A percentile compares a stretch with the other conserved stretches of the same genome.
Evolutionary conservation across 345 rosid species (phyloP).

Genomic region (Eucalyptus rudis): DNA sequence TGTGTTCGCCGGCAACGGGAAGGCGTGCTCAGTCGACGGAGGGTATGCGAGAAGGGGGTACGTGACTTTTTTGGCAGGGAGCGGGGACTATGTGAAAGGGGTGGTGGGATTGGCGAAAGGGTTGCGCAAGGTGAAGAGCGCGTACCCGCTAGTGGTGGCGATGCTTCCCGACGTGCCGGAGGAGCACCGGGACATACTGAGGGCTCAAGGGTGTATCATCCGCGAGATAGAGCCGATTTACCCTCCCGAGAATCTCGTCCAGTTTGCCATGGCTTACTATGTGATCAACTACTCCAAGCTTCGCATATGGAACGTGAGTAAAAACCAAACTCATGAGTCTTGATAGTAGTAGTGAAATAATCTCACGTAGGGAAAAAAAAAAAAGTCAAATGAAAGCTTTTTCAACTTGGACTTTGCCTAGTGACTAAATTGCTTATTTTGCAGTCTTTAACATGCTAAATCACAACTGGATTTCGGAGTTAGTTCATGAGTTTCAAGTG

Average conservation of each 20-base stretch:
- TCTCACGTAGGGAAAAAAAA: neutral
- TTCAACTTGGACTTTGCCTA: neutral
- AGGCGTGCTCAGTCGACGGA: neutral
- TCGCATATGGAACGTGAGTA: slow-evolving; percentile 73
- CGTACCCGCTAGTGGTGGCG: slow-evolving; percentile 72
- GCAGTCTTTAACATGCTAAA: neutral
- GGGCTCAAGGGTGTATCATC: slow-evolving; percentile 53
- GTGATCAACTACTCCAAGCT: slow-evolving; percentile 85
- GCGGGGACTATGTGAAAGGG: slow-evolving; percentile 67
- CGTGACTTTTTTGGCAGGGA: slow-evolving; percentile 69
- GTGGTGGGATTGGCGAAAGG: slow-evolving; percentile 81
- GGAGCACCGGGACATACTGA: slow-evolving; percentile 52
- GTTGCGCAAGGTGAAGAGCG: slow-evolving; percentile 43
- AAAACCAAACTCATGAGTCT: neutral
- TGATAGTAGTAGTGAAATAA: neutral
- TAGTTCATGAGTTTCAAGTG: neutral
- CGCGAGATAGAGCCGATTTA: slow-evolving; percentile 58
- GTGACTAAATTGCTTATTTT: neutral
- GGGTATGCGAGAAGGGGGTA: slow-evolving; percentile 28
- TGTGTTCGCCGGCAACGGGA: slow-evolving; percentile 10
- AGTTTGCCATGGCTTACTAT: slow-evolving; percentile 69
- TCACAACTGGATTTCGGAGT: neutral
- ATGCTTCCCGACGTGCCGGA: slow-evolving; percentile 72
- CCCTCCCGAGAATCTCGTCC: slow-evolving; percentile 59
- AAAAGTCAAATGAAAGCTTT: neutral